Percentiles rank a stretch among this genome's conserved stretches.
These are phyloP conservation scores for Cnidoscolus chayamansa DNA, from an alignment of 441 rosid genomes.

Conservation along the genomic window DNA sequence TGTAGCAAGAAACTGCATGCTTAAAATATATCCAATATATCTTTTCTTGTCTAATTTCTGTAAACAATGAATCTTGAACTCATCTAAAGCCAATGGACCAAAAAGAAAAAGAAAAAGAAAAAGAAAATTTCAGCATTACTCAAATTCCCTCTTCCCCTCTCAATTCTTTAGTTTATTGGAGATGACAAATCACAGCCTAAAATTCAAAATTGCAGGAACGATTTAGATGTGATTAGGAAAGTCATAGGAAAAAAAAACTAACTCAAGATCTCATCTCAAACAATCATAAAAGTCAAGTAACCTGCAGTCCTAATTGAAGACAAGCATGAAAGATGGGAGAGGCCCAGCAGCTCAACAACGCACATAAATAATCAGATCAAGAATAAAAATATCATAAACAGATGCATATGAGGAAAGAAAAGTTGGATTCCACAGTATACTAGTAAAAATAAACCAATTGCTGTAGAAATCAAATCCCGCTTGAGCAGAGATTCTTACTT, in stretches of 20 bases:
- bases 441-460: background rate
- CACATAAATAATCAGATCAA: constrained; percentile 15
- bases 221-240: background rate
- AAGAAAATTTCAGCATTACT: background rate
- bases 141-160: background rate
- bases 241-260: background rate
- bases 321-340: constrained; percentile 2
- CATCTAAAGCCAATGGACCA: background rate
- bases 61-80: background rate
- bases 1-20: background rate
- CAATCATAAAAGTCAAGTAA: constrained; percentile 2
- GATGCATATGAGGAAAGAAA: background rate
- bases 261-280: constrained; percentile 23
- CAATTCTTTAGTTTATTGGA: background rate
- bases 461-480: background rate
- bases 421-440: background rate
- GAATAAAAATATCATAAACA: background rate
- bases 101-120: background rate
- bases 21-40: background rate
- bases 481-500: background rate
- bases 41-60: background rate
- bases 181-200: background rate
- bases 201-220: background rate
- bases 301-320: constrained; percentile 2
- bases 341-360: background rate